Evolutionary conservation across 176 grass and related monocot genomes (phyloP).

Genomic region (Thalia dealbata): DNA sequence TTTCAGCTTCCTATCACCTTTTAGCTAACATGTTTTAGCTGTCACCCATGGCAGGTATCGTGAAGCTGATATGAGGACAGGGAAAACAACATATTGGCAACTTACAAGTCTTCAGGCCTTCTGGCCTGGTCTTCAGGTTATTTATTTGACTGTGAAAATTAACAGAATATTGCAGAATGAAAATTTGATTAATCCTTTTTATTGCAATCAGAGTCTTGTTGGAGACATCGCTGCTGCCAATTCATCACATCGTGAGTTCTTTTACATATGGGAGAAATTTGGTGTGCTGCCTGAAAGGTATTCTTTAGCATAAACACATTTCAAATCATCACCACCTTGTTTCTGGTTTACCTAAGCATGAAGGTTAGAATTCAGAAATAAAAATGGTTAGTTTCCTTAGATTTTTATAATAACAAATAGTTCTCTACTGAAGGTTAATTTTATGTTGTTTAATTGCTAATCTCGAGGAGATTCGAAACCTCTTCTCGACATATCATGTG

Average conservation of each 20-base stretch:
- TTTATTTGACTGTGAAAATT: not conserved
- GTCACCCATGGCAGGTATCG: slow-evolving; percentile 54
- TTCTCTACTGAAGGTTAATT: slow-evolving; percentile 2
- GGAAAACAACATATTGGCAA: slow-evolving; percentile 96
- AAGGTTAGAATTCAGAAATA: not conserved
- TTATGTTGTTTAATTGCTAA: not conserved
- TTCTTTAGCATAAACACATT: slow-evolving; percentile 1
- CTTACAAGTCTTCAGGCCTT: slow-evolving; percentile 98
- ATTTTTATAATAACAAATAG: not conserved
- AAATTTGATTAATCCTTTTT: slow-evolving; percentile 11
- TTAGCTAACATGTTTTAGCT: not conserved
- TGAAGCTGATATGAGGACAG: slow-evolving; percentile 91
- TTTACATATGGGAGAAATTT: slow-evolving; percentile 85
- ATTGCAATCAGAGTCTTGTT: slow-evolving; percentile 58
- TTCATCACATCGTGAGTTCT: slow-evolving; percentile 90
- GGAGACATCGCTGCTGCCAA: slow-evolving; percentile 92
- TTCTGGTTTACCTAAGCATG: not conserved
- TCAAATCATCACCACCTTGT: not conserved
- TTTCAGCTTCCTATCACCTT: not conserved
- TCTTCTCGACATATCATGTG: too few relatives aligned
- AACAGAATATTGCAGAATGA: slow-evolving; percentile 7
- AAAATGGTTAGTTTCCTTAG: not conserved
- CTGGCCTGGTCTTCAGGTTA: slow-evolving; percentile 98
- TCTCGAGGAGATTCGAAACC: not conserved
- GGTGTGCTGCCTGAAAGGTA: slow-evolving; percentile 93